Evolutionary conservation across 768 basidiomycete species (phyloP), one percentile per base, ranked within the genome.

Genomic region (Chlorophyllum brunneum): DNA sequence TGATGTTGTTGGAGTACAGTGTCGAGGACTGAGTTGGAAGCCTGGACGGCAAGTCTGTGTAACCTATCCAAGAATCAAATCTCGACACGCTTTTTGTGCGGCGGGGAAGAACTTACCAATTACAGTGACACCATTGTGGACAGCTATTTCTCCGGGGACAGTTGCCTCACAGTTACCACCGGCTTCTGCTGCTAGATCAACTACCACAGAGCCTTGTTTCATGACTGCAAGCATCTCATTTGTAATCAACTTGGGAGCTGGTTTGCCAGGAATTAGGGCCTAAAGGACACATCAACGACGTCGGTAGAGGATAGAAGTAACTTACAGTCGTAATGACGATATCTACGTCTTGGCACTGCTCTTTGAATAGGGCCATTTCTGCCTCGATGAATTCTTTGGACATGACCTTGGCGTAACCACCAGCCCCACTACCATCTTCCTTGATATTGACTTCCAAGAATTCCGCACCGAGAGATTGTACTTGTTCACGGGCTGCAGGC

Each of bases 131-230:
- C 92, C 92, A 49, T 81, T 71, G 58, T 87, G 76, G 8, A 83
- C 73, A 43, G 74, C 67, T 27, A 90, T 70, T 59, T 92, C 78
- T 24, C 92, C 92, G 5, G 92, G 90, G 45, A 76, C 73, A 7
- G 92, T 94, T 11, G 82, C 85, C 59, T 83, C 86, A 60, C 92
- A 93, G 56, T 94, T 94, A 11, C 92, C 92, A n/a, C 92, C 91
- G 39, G 89, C 80, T 69, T 94, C 92, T 13, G 90, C 86, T 33
- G 92, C 92, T 54, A 89, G 65, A 65, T 94, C 92, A 23, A 93
- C 91, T 47, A 94, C 81, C 24, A 94, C 83, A 4, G 92, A 93
- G 22, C 92, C 92, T 70, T 88, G 89, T 59, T 88, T 92, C 92
- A 94, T 92, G n/a, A 83, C 86, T 34, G 83, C 80, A 11, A 94